Base-by-base conservation (phyloP, 2,329 filamentous ascomycete genomes). In the Mariannaea elegans region DNA sequence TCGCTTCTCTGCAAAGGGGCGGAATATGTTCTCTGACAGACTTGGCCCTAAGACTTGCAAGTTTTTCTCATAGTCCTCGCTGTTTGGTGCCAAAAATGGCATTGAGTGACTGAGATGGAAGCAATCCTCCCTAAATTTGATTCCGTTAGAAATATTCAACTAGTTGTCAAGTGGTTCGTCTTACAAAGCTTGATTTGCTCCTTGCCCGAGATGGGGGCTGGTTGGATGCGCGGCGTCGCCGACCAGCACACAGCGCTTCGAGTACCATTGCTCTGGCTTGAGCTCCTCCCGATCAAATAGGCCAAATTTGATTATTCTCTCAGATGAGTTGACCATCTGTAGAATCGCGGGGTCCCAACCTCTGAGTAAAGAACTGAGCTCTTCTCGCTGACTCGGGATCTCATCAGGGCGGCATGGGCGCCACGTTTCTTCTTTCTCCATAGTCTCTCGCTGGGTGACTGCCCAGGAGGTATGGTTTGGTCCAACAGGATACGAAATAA, bases 221-320 rank as follows among this genome's bases (percentile, higher is more conserved):
- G 67, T 71, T 1, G 69, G 66, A 56, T 70, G 69, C 19, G 67
- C 68, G 7, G 68, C 66, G 44, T 70, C 68, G 10, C 66, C 67
- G 9, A 67, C 59, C 21, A 70, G 50, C 19, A 68, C 64, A 31
- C 62, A 65, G 6, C 66, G 65, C n/a, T 50, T 56, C 12, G 62
- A 64, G 39, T 60, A 64, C 69, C 69, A 71, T 38, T 68, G 53
- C n/a, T 60, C 49, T 3, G 65, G 50, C 9, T 52, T 42, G 23
- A 71, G 47, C 50, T 68, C 67, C 4, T 51, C 46, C 6, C 69
- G 62, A 46, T 71, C 77, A 46, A 66, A 71, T 14, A 71, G 50
- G 31, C 69, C 68, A 31, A 65, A 71, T 29, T 68, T 71, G 57
- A 70, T 66, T 18, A 71, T 59, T 10, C 68, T 57, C 53, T 70